Evolutionary conservation across 1,284 basidiomycete species (phyloP), one percentile per base, ranked within the genome.

Genomic region (Ustilago bromivora): DNA sequence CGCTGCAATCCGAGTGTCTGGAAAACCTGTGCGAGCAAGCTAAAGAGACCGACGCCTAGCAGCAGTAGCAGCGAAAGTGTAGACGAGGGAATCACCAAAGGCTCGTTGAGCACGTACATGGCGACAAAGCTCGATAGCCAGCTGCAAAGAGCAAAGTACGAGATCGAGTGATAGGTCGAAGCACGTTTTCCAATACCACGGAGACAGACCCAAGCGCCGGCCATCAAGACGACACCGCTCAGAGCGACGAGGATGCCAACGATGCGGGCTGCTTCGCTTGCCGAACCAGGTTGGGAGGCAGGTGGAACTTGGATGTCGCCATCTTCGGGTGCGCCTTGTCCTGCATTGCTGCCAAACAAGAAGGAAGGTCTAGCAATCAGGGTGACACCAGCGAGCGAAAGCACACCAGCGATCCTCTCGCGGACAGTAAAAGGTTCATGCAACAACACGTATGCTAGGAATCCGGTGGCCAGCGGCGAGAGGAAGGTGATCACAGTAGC

Each of bases 401-500:
- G 86, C 6, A 90, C 88, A 88, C 91, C 92, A 1, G 92, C 92
- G 17, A 91, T 52, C 2, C 89, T 88, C 84, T 94, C 91, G 68
- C 87, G 88, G 85, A 87, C 84, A 0, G 89, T 89, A 73, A 93
- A 90, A 0, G 85, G 87, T 82, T 95, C 93, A 23, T 89, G 89
- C 8, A 95, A 87, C 36, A 93, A 87, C 4, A 93, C 66, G 7
- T 90, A 89, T 0, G 91, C 93, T 3, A 91, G 87, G 19, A 94
- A 83, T 0, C 90, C 91, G 0, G 92, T 93, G 12, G 89, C 88
- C 63, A 91, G 89, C 0, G 94, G 94, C 0, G 89, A 86, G 9
- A 95, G 88, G 87, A 94, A 94, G 0, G 91, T 91, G 55, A 95
- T 88, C 15, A 93, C 92, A 0, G 91, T 92, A 0, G 92, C 90